Base-by-base conservation (phyloP, 495 filamentous ascomycete species). In the Filosporella fistucella region DNA sequence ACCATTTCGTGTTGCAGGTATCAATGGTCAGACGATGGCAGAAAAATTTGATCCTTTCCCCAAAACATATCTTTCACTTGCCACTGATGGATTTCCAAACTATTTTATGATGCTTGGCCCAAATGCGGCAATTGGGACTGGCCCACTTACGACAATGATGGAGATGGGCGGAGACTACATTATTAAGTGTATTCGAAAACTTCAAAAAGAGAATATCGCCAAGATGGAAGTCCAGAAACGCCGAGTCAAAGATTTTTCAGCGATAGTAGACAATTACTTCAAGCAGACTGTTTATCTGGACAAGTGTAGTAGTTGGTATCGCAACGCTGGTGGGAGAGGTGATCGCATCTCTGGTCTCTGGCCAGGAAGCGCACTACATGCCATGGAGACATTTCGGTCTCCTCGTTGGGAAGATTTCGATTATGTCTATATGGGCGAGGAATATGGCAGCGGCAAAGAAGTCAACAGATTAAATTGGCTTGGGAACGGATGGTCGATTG, bases 341-440 rank as follows among this genome's bases (percentile, higher is more conserved):
- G 70, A 68, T 2, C 59, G 75, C 16, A 76, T 87, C 18, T 76
- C 79, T 47, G 84, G 80, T 0, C 54, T 85, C 14, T 89, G 84
- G 71, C 85, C 85, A 0, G 83, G 81, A 0, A 80, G 75, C 60
- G 76, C 79, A 3, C 63, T 77, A 1, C 76, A 80, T 54, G 60
- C 74, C 21, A 78, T 78, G 10, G 71, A 72, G 18, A 68, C 81
- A 21, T 65, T 77, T 3, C 60, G 75, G 17, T 74, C 83, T 37
- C 82, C 82, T 1, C 65, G 84, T 12, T 87, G 82, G 81, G 84
- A 88, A 62, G 84, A 88, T 57, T 87, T 69, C 66, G 82, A 87
- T 47, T 86, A 81, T 59, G 71, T 69, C 45, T n/a, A n/a, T n/a
- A n/a, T n/a, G n/a, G n/a, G n/a, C n/a, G n/a, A n/a, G n/a, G 71